Evolutionary conservation across 139 green algal species (phyloP), one percentile per base, ranked within the genome.

Genomic region (Klebsormidium nitens): DNA sequence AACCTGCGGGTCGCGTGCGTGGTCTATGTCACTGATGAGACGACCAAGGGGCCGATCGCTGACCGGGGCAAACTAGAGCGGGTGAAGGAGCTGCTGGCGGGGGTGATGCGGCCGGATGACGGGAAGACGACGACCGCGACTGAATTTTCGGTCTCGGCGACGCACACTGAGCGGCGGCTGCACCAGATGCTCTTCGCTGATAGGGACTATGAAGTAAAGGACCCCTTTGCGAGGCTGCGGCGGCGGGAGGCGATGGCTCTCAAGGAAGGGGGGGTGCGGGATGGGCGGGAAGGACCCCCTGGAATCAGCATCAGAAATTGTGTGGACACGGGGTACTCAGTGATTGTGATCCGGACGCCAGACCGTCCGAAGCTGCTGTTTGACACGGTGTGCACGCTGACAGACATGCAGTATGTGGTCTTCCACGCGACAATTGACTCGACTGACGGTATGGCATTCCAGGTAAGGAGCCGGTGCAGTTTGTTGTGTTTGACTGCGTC

Each of bases 341-440:
- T 79, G 19, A 35, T 97, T 2, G 82, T 64, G 28, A 91, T 97
- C 65, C 61, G 40, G 8, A 96, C 88, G 70, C 83, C 84, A 28
- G 93, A 98, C 85, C 76, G 93, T 17, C 87, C 86, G 59, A 97
- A 96, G 84, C 80, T 95, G 48, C 81, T 95, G 63, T 95, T 94
- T 68, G 89, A 95, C 76, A 91, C 84, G 3, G 86, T 94, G n/a
- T 90, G 91, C 79, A 96, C 91, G 0, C 84, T 96, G 36, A 88
- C 89, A 0, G 92, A 97, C 81, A 83, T 97, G 79, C 80, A 91
- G 56, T 96, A 93, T 64, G 90, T 95, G 64, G 86, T 97, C 19
- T 96, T 86, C 71, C 92, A 97, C 64, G 92, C 86, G 4, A 95
- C 92, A 35, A 91, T 97, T 39, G 89, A 96, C 74, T 81, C 48